These are phyloP conservation scores for Tuber calosporum DNA, from an alignment of 495 filamentous ascomycete species.

Conservation along the genomic window DNA sequence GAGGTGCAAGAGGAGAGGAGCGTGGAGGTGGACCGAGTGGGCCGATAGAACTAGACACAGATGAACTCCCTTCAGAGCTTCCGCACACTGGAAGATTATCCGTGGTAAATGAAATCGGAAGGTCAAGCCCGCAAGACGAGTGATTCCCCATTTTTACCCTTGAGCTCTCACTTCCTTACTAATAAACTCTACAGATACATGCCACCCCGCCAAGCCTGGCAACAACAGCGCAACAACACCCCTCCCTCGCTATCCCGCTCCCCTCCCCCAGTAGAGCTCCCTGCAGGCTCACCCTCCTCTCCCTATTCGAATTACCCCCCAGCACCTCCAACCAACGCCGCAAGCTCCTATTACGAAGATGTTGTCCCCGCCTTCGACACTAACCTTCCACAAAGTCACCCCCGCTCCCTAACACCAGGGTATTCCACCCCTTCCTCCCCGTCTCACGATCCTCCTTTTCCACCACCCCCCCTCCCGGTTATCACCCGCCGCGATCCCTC, in stretches of 20 bases:
- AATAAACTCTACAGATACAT: slow-evolving; percentile 49
- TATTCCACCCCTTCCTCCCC: slow-evolving; percentile 14
- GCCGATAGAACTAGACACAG: slow-evolving; percentile 12
- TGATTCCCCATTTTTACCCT: not conserved
- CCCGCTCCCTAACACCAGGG: slow-evolving; percentile 13
- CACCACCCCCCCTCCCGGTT: slow-evolving; percentile 13
- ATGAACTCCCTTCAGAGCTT: slow-evolving; percentile 14
- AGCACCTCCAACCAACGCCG: slow-evolving; percentile 40
- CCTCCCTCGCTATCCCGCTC: slow-evolving; percentile 37
- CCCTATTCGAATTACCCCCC: slow-evolving; percentile 27
- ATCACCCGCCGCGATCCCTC: not conserved
- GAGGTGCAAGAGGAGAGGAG: slow-evolving; percentile 15
- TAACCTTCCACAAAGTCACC: slow-evolving; percentile 43
- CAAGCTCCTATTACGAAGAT: slow-evolving; percentile 79
- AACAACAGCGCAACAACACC: slow-evolving; percentile 44
- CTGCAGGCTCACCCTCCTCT: slow-evolving; percentile 40
- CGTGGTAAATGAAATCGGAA: slow-evolving; percentile 27
- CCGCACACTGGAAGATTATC: slow-evolving; percentile 11
- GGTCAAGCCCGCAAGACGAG: slow-evolving; percentile 7
- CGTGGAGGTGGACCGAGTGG: slow-evolving; percentile 17
- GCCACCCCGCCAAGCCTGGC: slow-evolving; percentile 49
- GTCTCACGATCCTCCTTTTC: slow-evolving; percentile 14
- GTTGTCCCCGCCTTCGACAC: slow-evolving; percentile 75
- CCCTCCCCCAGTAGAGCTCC: slow-evolving; percentile 46
- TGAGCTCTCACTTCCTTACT: not conserved